A percentile compares a stretch with the other conserved stretches of the same genome.
Evolutionary conservation across 257 asterid species (phyloP).

Genomic region (Nicotiana knightiana): DNA sequence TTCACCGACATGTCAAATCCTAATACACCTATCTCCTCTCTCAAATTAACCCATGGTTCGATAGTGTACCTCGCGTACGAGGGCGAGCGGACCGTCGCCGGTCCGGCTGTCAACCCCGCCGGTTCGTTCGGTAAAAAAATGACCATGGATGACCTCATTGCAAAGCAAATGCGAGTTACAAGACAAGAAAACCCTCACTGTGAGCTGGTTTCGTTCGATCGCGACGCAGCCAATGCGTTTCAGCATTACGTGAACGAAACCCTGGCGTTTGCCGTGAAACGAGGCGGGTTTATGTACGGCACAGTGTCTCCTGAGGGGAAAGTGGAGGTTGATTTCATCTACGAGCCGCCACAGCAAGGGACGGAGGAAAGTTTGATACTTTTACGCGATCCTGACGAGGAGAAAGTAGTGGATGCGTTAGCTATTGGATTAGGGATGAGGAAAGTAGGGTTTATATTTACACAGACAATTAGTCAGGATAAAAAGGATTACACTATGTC

Average conservation of each 20-base stretch:
- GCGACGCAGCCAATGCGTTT: slow-evolving; percentile 83
- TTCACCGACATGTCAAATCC: slow-evolving; percentile 74
- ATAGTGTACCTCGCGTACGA: slow-evolving; percentile 70
- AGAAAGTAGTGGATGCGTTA: slow-evolving; percentile 67
- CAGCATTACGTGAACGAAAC: slow-evolving; percentile 87
- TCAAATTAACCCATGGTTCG: slow-evolving; percentile 66
- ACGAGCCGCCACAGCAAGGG: slow-evolving; percentile 93
- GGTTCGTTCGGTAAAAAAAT: slow-evolving; percentile 95
- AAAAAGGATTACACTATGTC: slow-evolving; percentile 88
- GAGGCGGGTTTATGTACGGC: slow-evolving; percentile 94
- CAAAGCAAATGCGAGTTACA: slow-evolving; percentile 85
- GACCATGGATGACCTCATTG: slow-evolving; percentile 97
- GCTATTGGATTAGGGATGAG: slow-evolving; percentile 85
- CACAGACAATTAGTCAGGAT: slow-evolving; percentile 81
- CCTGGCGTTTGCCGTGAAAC: slow-evolving; percentile 82
- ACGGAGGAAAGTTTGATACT: slow-evolving; percentile 59
- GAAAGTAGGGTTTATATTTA: slow-evolving; percentile 77
- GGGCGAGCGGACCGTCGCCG: slow-evolving; percentile 77
- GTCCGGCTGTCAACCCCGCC: slow-evolving; percentile 61
- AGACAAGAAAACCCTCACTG: slow-evolving; percentile 92
- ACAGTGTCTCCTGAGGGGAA: slow-evolving; percentile 72
- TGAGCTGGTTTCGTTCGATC: slow-evolving; percentile 86
- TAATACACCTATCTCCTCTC: slow-evolving; percentile 35
- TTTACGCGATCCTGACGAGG: slow-evolving; percentile 69
- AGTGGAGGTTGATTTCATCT: slow-evolving; percentile 81